Evolutionary conservation across 2,329 filamentous ascomycete species (phyloP), one percentile per base, ranked within the genome.

Genomic region (Cercospora sp.): DNA sequence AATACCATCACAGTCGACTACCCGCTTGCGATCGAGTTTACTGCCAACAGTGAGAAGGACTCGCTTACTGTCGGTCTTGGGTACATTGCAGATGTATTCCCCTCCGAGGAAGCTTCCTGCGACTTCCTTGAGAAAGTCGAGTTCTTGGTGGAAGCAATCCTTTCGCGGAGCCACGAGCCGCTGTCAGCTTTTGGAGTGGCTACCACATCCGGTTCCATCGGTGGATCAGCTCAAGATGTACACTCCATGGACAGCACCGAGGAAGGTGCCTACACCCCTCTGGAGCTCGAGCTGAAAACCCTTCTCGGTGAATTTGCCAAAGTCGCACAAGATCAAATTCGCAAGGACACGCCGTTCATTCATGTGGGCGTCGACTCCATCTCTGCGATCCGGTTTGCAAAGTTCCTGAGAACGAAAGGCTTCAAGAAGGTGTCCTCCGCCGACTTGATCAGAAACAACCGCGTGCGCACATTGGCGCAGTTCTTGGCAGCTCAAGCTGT

Each of bases 361-460:
- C 69, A 67, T 31, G 33, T 71, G 12, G 69, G 69, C 31, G 36
- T 71, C 26, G 69, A 71, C 48, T 71, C 69, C 18, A 71, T 71
- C 31, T 69, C 67, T 5, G 69, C 65, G 13, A 66, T 71, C n/a
- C 60, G 64, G 10, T 58, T 71, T 28, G 69, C 65, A 26, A 71
- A 67, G 33, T 62, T 65, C 5, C 36, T 71, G 6, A 30, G 67
- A 12, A 60, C 33, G 5, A 40, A 62, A 7, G 68, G 65, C 28
- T 48, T 69, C 30, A 69, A 69, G 45, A 48, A 48, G 20, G 68
- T 69, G 8, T 69, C 65, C 9, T 69, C 68, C 16, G 63, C 63
- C 7, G 63, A 66, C 36, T 45, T 66, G 7, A 63, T 70, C 33
- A 64, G 63, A n/a, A 60, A 68, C 26, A 68, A 68, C 36, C 42